phyloP scores from a whole-genome alignment of 1,139 yeast species.

The Nakaseomyces uthaithaninus region DNA sequence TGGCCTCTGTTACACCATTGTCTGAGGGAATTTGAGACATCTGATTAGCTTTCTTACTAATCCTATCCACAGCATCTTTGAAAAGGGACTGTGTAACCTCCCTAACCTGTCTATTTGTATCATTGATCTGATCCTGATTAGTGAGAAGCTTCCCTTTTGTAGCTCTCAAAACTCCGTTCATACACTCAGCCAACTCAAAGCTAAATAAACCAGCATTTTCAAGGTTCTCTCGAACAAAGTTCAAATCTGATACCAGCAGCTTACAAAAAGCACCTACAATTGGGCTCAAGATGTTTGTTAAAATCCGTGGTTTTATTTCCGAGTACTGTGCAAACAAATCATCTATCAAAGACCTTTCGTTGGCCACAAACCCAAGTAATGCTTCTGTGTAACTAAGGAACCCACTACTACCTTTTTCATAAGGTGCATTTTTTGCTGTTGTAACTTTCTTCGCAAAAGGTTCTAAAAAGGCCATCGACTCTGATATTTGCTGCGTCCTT shows the following conservation, averaged over 20 bases:
- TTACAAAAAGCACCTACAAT: constrained; percentile 33
- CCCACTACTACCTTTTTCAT: constrained; percentile 59
- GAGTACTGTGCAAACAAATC: constrained; percentile 34
- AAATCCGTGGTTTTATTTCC: constrained; percentile 34
- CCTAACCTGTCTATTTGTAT: constrained; percentile 20
- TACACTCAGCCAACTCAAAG: constrained; percentile 40
- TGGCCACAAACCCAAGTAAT: constrained; percentile 41
- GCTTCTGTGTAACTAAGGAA: constrained; percentile 49
- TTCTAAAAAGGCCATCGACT: constrained; percentile 38
- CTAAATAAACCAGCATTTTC: constrained; percentile 38
- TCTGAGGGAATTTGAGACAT: constrained; percentile 47
- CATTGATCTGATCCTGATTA: constrained; percentile 13
- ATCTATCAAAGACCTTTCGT: constrained; percentile 40
- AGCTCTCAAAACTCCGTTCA: constrained; percentile 26
- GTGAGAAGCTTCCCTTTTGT: constrained; percentile 25
- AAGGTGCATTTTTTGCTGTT: constrained; percentile 39
- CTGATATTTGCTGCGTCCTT: constrained; percentile 40
- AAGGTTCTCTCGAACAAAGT: constrained; percentile 33
- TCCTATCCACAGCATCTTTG: constrained; percentile 43
- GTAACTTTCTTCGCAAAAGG: constrained; percentile 41
- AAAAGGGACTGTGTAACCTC: constrained; percentile 41
- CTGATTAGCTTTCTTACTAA: constrained; percentile 44
- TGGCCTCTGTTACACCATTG: constrained; percentile 59
- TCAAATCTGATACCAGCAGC: constrained; percentile 33
- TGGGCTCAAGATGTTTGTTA: constrained; percentile 37